These are phyloP conservation scores for Acrocalymma vagum DNA, from an alignment of 2,329 filamentous ascomycete genomes.

Conservation along the genomic window DNA sequence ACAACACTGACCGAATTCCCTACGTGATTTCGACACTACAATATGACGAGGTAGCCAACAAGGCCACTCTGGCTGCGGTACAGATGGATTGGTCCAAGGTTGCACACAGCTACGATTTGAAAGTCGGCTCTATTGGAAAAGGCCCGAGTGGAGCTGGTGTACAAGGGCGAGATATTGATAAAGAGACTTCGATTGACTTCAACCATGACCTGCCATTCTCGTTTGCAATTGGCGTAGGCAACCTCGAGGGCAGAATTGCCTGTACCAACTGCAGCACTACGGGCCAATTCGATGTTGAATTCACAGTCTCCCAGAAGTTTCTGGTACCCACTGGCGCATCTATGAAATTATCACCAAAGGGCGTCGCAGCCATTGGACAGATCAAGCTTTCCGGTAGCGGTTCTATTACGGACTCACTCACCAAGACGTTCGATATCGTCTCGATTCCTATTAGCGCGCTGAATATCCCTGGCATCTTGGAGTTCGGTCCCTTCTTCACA, in stretches of 20 bases:
- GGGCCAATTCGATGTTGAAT: constrained; percentile 30
- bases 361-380: constrained; percentile 23
- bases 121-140: constrained; percentile 20
- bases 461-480: constrained; percentile 26
- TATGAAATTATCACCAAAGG: constrained; percentile 24
- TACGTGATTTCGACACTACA: constrained; percentile 18
- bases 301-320: constrained; percentile 23
- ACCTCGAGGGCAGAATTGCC: constrained; percentile 15
- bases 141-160: background rate
- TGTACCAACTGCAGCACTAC: constrained; percentile 27
- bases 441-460: constrained; percentile 23
- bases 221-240: constrained; percentile 10
- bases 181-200: constrained; percentile 24
- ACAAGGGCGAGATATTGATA: constrained; percentile 20
- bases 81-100: constrained; percentile 18
- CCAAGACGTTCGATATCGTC: constrained; percentile 19
- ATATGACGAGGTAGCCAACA: constrained; percentile 27
- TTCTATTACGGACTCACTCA: constrained; percentile 16
- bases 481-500: constrained; percentile 28
- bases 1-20: constrained; percentile 19
- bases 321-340: constrained; percentile 24
- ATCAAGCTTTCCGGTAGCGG: constrained; percentile 23
- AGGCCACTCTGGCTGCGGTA: constrained; percentile 14
- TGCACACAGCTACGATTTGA: constrained; percentile 29
- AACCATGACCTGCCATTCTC: constrained; percentile 23